Conservation (phyloP, 1,139 yeast genomes). For the Yamadazyma oceani region DNA sequence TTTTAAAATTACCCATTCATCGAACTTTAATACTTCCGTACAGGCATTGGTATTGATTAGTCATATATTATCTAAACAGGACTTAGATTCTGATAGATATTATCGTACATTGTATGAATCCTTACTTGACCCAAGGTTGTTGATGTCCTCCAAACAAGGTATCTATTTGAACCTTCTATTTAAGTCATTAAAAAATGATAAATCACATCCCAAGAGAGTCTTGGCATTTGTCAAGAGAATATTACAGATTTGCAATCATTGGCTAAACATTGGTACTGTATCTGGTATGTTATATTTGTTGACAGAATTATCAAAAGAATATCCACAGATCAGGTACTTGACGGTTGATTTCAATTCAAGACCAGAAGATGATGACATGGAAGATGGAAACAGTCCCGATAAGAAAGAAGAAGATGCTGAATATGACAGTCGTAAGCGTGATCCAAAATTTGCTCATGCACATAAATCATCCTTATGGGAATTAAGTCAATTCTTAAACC, state of each 20-base stretch:
- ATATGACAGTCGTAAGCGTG: slow-evolving; percentile 90
- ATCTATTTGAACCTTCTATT: slow-evolving; percentile 82
- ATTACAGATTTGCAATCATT: slow-evolving; percentile 77
- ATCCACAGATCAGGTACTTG: slow-evolving; percentile 43
- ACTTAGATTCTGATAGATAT: slow-evolving; percentile 67
- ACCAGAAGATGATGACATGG: slow-evolving; percentile 32
- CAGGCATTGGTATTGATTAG: slow-evolving; percentile 87
- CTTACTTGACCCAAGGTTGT: slow-evolving; percentile 78
- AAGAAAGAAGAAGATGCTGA: slow-evolving; percentile 50
- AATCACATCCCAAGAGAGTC: slow-evolving; percentile 58
- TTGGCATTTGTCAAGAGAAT: slow-evolving; percentile 91
- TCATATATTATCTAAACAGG: slow-evolving; percentile 65
- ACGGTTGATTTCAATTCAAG: slow-evolving; percentile 43
- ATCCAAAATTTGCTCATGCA: slow-evolving; percentile 86
- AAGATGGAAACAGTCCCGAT: slow-evolving; percentile 18
- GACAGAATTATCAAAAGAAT: slow-evolving; percentile 54
- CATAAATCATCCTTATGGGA: slow-evolving; percentile 86
- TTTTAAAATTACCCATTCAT: slow-evolving; percentile 88
- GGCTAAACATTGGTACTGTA: slow-evolving; percentile 87
- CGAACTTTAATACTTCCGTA: slow-evolving; percentile 90
- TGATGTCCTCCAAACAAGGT: slow-evolving; percentile 83
- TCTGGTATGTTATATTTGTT: slow-evolving; percentile 86
- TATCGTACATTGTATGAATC: slow-evolving; percentile 90
- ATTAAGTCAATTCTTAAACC: slow-evolving; percentile 64
- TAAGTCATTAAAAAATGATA: slow-evolving; percentile 78